These are phyloP conservation scores for Alternaria hordeiaustralica DNA, from an alignment of 2,329 filamentous ascomycete species.

Conservation along the genomic window DNA sequence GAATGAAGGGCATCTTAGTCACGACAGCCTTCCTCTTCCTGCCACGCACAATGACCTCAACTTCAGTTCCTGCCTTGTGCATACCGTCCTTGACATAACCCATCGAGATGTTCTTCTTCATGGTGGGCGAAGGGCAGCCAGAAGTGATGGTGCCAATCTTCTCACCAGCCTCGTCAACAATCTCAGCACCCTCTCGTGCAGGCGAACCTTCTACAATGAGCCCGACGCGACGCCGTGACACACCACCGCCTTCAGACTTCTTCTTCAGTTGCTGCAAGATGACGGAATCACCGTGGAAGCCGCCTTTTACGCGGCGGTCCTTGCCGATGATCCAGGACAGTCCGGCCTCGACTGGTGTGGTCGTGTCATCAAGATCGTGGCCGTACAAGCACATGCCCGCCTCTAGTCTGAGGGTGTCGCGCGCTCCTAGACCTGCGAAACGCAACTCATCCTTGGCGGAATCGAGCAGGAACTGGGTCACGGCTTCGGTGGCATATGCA, in stretches of 20 bases:
- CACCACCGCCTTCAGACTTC: conserved; percentile 73
- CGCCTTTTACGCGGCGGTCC: conserved; percentile 70
- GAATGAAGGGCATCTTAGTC: conserved; percentile 87
- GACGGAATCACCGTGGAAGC: conserved; percentile 84
- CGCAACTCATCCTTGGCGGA: conserved; percentile 70
- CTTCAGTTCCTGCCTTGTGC: conserved; percentile 84
- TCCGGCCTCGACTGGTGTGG: conserved; percentile 70
- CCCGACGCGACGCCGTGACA: conserved; percentile 77
- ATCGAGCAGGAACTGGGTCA: conserved; percentile 73
- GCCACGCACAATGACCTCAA: conserved; percentile 78
- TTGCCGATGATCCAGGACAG: conserved; percentile 86
- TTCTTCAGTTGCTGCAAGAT: conserved; percentile 80
- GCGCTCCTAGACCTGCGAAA: conserved; percentile 85
- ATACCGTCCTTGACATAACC: conserved; percentile 82
- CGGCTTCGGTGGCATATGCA: conserved; percentile 65
- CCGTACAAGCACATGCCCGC: conserved; percentile 99
- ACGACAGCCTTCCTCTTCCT: conserved; percentile 77
- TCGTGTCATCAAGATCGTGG: conserved; percentile 87
- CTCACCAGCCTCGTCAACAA: conserved; percentile 69
- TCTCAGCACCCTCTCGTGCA: conserved; percentile 84
- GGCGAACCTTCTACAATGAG: conserved; percentile 84
- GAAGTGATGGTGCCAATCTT: conserved; percentile 84
- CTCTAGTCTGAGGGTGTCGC: conserved; percentile 91
- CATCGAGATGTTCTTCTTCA: conserved; percentile 95
- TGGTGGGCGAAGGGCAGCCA: conserved; percentile 84